phyloP scores from a whole-genome alignment of 495 filamentous ascomycete genomes.

The Cercophora sp. region DNA sequence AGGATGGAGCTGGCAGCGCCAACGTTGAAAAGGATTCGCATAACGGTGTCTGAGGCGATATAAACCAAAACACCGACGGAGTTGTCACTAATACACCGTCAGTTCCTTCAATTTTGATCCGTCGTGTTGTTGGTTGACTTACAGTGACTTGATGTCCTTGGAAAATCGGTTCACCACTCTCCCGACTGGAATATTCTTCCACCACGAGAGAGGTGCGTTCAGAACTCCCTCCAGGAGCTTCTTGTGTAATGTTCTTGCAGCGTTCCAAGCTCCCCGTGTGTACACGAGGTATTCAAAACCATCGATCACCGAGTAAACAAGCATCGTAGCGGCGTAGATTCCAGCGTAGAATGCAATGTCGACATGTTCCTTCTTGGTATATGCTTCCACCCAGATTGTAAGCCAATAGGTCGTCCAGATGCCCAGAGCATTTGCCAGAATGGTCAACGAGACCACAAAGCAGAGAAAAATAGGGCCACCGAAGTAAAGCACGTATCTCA shows the following conservation, averaged over 20 bases:
- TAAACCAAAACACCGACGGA: slow-evolving; percentile 37
- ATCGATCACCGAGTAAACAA: slow-evolving; percentile 30
- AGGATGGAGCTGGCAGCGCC: slow-evolving; percentile 46
- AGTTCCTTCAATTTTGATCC: no score
- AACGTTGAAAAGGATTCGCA: slow-evolving; percentile 40
- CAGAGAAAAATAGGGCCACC: slow-evolving; percentile 30
- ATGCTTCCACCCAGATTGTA: slow-evolving; percentile 51
- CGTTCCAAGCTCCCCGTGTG: slow-evolving; percentile 41
- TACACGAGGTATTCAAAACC: slow-evolving; percentile 31
- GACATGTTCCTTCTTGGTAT: slow-evolving; percentile 30
- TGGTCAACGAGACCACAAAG: slow-evolving; percentile 25
- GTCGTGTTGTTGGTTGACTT: no score
- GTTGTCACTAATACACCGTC: slow-evolving; percentile 28
- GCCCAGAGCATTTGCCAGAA: slow-evolving; percentile 26
- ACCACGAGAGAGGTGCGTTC: slow-evolving; percentile 50
- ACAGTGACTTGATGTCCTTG: slow-evolving; percentile 46
- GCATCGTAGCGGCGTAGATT: slow-evolving; percentile 31
- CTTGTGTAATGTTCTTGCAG: slow-evolving; percentile 43
- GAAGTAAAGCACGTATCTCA: slow-evolving; percentile 38
- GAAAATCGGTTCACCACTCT: slow-evolving; percentile 56
- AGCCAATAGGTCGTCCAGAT: slow-evolving; percentile 38
- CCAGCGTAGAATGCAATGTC: slow-evolving; percentile 35
- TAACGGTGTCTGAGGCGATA: slow-evolving; percentile 34
- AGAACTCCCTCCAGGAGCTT: slow-evolving; percentile 43
- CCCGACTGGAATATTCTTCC: slow-evolving; percentile 52